phyloP scores from a whole-genome alignment of 2,329 filamentous ascomycete species.

The Cordyceps farinosa region DNA sequence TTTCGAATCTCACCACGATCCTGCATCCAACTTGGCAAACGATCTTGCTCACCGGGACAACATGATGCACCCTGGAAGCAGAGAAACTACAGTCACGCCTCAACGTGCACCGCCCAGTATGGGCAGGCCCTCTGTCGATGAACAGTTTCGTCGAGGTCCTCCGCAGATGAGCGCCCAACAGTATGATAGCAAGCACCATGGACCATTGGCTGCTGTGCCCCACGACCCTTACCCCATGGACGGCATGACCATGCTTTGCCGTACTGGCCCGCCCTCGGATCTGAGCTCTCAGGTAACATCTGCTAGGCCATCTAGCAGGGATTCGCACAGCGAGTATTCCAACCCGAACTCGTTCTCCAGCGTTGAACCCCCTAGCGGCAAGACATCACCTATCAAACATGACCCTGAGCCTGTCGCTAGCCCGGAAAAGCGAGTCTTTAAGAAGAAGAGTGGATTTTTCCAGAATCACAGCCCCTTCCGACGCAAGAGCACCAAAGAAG shows the following conservation, averaged over 20 bases:
- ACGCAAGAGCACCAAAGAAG: conserved; percentile 81
- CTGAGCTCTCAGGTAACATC: conserved; percentile 49
- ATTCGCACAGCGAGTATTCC: conserved; percentile 87
- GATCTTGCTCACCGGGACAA: conserved; percentile 62
- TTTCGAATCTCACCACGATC: conserved; percentile 88
- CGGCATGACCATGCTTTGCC: conserved; percentile 96
- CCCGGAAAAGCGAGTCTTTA: conserved; percentile 64
- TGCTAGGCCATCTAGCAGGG: conserved; percentile 74
- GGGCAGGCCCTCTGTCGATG: conserved; percentile 17
- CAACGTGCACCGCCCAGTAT: conserved; percentile 41
- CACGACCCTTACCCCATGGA: conserved; percentile 94
- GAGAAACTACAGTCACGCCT: conserved; percentile 50
- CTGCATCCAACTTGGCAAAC: conserved; percentile 67
- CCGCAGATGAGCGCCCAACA: conserved; percentile 20
- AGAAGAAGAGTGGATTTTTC: conserved; percentile 82
- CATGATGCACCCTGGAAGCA: conserved; percentile 39
- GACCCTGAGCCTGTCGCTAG: conserved; percentile 44
- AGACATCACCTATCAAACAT: conserved; percentile 70
- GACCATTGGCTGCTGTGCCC: conserved; percentile 65
- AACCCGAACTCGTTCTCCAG: conserved; percentile 87
- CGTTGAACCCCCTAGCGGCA: conserved; percentile 71
- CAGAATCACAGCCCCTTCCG: conserved; percentile 90
- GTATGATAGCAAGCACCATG: conserved; percentile 45
- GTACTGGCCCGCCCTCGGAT: conserved; percentile 64
- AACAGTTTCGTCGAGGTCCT: conserved; percentile 23